Evolutionary conservation across 345 rosid genomes (phyloP).

Genomic region (Citrus glauca): DNA sequence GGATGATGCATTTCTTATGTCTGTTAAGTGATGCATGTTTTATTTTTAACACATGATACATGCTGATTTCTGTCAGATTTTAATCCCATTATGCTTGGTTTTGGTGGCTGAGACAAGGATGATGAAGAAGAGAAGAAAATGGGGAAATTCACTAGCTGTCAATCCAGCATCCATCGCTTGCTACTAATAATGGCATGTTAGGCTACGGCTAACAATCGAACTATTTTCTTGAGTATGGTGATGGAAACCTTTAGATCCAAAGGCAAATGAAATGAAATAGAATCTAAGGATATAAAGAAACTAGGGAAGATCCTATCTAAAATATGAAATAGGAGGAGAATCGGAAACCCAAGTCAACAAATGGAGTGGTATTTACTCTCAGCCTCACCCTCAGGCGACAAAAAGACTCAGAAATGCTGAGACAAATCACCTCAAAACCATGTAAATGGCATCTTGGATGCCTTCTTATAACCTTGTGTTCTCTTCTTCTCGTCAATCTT

Average conservation of each 20-base stretch:
- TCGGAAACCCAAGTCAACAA: conserved; percentile 15
- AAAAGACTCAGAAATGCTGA: conserved; percentile 29
- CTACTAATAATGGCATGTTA: not conserved
- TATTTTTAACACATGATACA: too few relatives aligned
- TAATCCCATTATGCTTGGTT: not conserved
- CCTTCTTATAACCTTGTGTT: conserved; percentile 23
- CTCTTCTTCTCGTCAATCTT: conserved; percentile 28
- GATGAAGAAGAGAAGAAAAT: not conserved
- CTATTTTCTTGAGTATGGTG: not conserved
- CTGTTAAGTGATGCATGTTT: too few relatives aligned
- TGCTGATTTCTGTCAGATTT: not conserved
- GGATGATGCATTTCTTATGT: too few relatives aligned
- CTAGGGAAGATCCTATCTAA: conserved; percentile 24
- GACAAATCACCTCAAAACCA: conserved; percentile 22
- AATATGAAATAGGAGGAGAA: conserved; percentile 3
- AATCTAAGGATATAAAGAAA: not conserved
- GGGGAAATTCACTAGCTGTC: not conserved
- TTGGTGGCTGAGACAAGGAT: not conserved
- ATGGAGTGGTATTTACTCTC: not conserved
- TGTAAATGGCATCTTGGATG: conserved; percentile 27
- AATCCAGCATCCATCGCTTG: not conserved
- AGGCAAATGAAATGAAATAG: not conserved
- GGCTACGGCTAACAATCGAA: too few relatives aligned
- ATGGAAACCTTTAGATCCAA: not conserved
- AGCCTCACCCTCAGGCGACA: not conserved